Evolutionary conservation across 768 basidiomycete genomes (phyloP).

Genomic region (Mycena galopus): DNA sequence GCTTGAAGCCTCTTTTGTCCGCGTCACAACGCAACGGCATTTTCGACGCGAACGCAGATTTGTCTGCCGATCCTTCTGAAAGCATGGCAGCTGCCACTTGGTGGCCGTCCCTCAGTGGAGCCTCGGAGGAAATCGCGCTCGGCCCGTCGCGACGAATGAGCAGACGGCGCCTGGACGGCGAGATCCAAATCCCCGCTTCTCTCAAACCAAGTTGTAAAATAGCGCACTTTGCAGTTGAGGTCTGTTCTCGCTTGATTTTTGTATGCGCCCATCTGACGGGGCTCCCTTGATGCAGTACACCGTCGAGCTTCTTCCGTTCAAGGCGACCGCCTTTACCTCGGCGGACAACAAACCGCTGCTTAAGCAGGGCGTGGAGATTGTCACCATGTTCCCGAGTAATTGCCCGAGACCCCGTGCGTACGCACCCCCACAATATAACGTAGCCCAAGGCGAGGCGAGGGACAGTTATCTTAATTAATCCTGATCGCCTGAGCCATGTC

Average conservation of each 20-base stretch:
- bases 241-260: neutral
- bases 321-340: slow-evolving; percentile 33
- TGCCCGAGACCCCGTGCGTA: slow-evolving; percentile 27
- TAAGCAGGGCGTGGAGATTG: slow-evolving; percentile 32
- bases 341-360: slow-evolving; percentile 24
- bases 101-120: slow-evolving; percentile 28
- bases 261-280: neutral
- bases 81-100: slow-evolving; percentile 29
- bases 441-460: slow-evolving; percentile 23
- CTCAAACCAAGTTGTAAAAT: slow-evolving; percentile 36
- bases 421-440: slow-evolving; percentile 36
- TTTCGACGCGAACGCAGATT: slow-evolving; percentile 35
- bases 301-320: slow-evolving; percentile 39
- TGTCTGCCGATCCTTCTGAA: slow-evolving; percentile 32
- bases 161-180: slow-evolving; percentile 30
- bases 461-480: slow-evolving; percentile 34
- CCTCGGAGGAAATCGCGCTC: neutral
- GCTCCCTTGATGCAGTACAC: slow-evolving; percentile 27
- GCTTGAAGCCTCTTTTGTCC: slow-evolving; percentile 23
- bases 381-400: slow-evolving; percentile 33
- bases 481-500: slow-evolving; percentile 30
- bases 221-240: slow-evolving; percentile 37
- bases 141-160: neutral
- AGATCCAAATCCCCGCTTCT: slow-evolving; percentile 32
- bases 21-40: slow-evolving; percentile 33